Conservation (phyloP, 768 basidiomycete species). For the Nevesoporus exiguus region DNA sequence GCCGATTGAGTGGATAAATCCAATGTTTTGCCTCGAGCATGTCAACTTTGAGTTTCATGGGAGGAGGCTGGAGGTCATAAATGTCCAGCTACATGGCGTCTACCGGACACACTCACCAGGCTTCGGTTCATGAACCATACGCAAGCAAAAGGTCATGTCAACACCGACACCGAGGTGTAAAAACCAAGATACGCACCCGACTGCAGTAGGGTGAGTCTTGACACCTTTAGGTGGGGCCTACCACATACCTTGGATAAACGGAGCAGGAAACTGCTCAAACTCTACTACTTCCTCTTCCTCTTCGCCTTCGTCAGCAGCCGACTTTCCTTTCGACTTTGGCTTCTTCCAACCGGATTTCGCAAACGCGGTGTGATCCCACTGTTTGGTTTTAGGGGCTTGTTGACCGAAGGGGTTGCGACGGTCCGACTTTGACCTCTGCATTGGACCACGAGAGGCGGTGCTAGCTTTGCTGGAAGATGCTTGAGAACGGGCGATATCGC, state of each 20-base stretch:
- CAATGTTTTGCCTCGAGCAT: constrained; percentile 79
- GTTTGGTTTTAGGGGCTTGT: constrained; percentile 65
- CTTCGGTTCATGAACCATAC: constrained; percentile 17
- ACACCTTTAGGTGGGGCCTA: neutral
- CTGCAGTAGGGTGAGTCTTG: constrained; percentile 30
- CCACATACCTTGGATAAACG: constrained; percentile 63
- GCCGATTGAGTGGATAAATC: constrained; percentile 87
- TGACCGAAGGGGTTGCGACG: constrained; percentile 45
- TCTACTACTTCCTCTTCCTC: constrained; percentile 64
- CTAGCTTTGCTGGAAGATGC: constrained; percentile 31
- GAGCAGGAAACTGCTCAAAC: constrained; percentile 84
- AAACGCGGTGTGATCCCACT: constrained; percentile 89
- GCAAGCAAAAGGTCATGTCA: constrained; percentile 3
- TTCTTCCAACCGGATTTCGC: constrained; percentile 73
- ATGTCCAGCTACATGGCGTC: neutral
- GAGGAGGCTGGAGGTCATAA: constrained; percentile 47
- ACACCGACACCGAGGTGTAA: neutral
- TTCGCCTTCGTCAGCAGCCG: constrained; percentile 50
- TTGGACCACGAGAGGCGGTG: constrained; percentile 31
- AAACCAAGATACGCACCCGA: constrained; percentile 44
- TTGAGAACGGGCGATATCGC: constrained; percentile 45
- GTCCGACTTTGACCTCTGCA: constrained; percentile 43
- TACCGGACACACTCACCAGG: constrained; percentile 23
- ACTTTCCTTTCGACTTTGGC: constrained; percentile 52
- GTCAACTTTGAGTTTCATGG: constrained; percentile 78